Evolutionary conservation across 73 alveolate genomes (phyloP).

Genomic region (Paramecium biaurelia): DNA sequence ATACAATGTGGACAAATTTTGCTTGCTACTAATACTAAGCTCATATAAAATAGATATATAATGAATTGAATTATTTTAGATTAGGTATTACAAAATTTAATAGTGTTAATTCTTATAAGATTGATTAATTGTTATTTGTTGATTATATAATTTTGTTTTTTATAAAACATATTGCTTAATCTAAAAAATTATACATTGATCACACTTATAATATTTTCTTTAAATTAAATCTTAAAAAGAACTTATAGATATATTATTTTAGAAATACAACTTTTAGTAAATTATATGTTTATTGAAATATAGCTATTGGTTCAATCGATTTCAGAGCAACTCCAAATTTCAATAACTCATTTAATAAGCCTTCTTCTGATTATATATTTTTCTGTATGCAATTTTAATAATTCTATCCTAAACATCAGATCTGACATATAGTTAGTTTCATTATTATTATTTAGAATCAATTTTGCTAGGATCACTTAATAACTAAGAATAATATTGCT

Average conservation of each 20-base stretch:
- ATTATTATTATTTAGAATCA: no score
- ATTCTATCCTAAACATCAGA: no score
- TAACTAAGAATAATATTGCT: not conserved
- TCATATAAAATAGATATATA: not conserved
- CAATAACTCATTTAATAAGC: not conserved
- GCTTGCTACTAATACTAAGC: not conserved
- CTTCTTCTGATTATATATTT: not conserved
- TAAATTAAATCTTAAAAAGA: no score
- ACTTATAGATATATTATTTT: no score
- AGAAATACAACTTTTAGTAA: no score
- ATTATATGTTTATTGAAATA: no score
- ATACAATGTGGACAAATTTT: not conserved
- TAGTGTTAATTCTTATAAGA: not conserved
- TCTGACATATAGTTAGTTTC: no score
- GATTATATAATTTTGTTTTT: not conserved
- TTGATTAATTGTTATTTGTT: not conserved
- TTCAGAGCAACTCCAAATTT: slow-evolving; percentile 18
- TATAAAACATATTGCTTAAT: no score
- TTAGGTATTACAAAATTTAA: not conserved
- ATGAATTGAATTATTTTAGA: not conserved
- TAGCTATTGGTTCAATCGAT: not conserved
- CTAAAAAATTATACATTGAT: no score
- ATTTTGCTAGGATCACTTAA: not conserved
- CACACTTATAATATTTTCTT: no score
- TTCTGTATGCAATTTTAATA: not conserved